Percentiles rank a stretch among this genome's conserved stretches.
Evolutionary conservation across 768 basidiomycete species (phyloP).

Genomic region (Amylocystis lapponica): DNA sequence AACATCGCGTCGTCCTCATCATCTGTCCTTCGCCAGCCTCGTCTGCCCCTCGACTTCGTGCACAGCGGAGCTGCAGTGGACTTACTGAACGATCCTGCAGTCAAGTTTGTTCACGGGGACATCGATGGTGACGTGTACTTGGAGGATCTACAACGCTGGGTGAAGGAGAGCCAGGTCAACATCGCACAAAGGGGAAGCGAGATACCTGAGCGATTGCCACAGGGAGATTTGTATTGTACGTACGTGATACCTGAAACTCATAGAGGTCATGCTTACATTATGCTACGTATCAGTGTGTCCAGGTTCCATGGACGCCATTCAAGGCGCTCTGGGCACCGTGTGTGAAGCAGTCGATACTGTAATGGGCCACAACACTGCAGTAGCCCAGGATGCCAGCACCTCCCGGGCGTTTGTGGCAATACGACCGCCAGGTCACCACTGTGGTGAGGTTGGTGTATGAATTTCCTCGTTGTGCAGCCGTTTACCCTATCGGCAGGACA

Average conservation of each 20-base stretch:
- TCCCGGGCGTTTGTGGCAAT: slow-evolving; percentile 72
- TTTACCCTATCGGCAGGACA: slow-evolving; percentile 38
- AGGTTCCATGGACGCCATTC: slow-evolving; percentile 67
- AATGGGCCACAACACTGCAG: slow-evolving; percentile 21
- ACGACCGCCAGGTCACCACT: slow-evolving; percentile 92
- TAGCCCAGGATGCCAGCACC: background rate
- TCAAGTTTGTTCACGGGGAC: slow-evolving; percentile 72
- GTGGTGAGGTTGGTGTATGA: slow-evolving; percentile 49
- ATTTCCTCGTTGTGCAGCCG: background rate
- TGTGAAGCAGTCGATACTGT: slow-evolving; percentile 85
- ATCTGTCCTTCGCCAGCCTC: background rate
- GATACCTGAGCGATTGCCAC: slow-evolving; percentile 65
- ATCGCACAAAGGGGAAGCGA: slow-evolving; percentile 62
- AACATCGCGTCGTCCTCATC: slow-evolving; percentile 10
- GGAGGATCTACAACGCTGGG: slow-evolving; percentile 56
- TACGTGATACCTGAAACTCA: slow-evolving; percentile 6
- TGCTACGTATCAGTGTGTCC: slow-evolving; percentile 58
- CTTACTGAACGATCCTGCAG: slow-evolving; percentile 53
- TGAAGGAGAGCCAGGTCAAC: slow-evolving; percentile 52
- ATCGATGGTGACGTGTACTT: slow-evolving; percentile 63
- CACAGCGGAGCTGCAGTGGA: slow-evolving; percentile 50
- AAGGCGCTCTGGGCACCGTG: slow-evolving; percentile 76
- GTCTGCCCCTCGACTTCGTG: slow-evolving; percentile 38
- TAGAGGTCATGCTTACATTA: background rate
- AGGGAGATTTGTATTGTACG: slow-evolving; percentile 82